A percentile compares a stretch with the other conserved stretches of the same genome.
Conservation (phyloP, 2,329 filamentous ascomycete species). For the Fusarium nematophilum region DNA sequence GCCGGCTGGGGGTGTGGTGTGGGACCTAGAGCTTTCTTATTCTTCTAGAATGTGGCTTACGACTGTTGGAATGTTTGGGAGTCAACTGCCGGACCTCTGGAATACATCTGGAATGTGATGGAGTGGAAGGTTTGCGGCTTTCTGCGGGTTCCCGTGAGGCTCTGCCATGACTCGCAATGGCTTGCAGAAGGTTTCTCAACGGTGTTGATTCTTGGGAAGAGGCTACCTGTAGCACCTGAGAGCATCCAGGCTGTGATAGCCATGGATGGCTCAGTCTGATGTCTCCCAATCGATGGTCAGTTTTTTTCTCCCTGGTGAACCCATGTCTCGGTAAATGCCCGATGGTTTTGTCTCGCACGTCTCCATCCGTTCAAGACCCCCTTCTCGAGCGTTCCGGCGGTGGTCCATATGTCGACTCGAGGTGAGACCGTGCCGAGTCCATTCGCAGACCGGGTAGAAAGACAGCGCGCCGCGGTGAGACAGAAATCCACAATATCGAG, state of each 20-base stretch:
- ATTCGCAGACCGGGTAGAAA: neutral
- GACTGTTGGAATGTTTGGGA: conserved; percentile 22
- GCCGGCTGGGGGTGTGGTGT: neutral
- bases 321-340: conserved; percentile 10
- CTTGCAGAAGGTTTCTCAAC: neutral
- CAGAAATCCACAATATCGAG: neutral
- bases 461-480: conserved; percentile 11
- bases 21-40: neutral
- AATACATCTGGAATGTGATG: conserved; percentile 25
- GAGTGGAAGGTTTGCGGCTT: conserved; percentile 17
- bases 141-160: conserved; percentile 6
- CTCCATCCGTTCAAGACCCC: neutral
- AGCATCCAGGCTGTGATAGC: neutral
- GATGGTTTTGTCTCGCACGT: conserved; percentile 1
- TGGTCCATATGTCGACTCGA: neutral
- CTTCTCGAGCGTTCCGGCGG: neutral
- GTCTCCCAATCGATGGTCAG: neutral
- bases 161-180: neutral
- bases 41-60: conserved; percentile 12
- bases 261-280: neutral
- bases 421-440: conserved; percentile 3
- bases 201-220: neutral
- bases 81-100: conserved; percentile 24
- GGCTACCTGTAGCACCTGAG: neutral
- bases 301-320: neutral